Base-by-base conservation (phyloP, 768 basidiomycete species). In the Boletus barrowsii region DNA sequence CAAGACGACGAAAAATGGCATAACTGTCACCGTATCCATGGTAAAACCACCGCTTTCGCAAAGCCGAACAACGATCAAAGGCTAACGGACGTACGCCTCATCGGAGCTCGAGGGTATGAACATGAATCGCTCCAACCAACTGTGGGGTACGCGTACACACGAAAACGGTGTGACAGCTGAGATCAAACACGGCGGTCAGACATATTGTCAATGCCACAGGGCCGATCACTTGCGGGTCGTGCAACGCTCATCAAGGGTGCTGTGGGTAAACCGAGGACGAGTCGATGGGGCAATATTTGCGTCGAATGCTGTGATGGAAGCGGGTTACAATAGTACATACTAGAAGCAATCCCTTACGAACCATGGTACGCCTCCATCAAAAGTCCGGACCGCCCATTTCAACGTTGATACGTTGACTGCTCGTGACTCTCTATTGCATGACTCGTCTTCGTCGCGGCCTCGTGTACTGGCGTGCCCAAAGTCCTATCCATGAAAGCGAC, bases 261-360 rank as follows among this genome's bases (percentile, higher is more conserved):
- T 52, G 59, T 53, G 59, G 43, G 55, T 47, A 56, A 44, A 10
- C 57, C 55, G 54, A 62, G 60, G 58, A 63, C 49, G 9, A 29
- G 29, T 29, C 29, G 2, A 10, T 29, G 29, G 29, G 8, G 8
- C 8, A 29, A 26, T 26, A 33, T 13, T 36, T 24, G 4, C 13
- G 24, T 26, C 41, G 22, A 29, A 47, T 44, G 50, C 47, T 33
- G 57, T 57, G 47, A 56, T 35, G 42, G 61, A 62, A 54, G 42
- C 37, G 36, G 26, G 15, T 20, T 45, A 10, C 29, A 10, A 9
- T 29, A 29, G 2, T 29, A n/a, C n/a, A n/a, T n/a, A 2, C 29
- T 29, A 29, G 26, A 30, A 26, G 30, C 24, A 30, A 15, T 22
- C 29, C 30, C 15, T 40, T 24, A 44, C 52, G 42, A 53, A 43